Conservation (phyloP, 164 flowering plant genomes). For the Taxillus chinensis region DNA sequence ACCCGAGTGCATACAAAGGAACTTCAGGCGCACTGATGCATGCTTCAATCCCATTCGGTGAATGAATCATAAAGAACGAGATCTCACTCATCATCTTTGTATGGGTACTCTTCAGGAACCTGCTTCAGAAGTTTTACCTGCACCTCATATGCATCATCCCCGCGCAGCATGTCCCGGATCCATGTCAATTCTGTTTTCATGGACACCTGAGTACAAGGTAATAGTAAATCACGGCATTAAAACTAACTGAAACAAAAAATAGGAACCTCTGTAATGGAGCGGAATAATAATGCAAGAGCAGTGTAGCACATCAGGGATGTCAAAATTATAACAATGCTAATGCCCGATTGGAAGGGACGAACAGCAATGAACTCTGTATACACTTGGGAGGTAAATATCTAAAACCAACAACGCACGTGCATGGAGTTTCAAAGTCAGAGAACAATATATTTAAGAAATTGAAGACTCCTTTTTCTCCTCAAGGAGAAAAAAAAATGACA, state of each 20-base stretch:
- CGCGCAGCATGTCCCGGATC: not conserved
- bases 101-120: not conserved
- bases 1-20: no score
- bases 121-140: conserved; percentile 1
- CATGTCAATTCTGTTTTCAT: not conserved
- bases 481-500: no score
- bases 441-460: no score
- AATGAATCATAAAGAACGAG: not conserved
- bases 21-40: no score
- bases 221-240: not conserved
- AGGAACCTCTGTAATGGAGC: not conserved
- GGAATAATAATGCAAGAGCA: not conserved
- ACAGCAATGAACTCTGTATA: no score
- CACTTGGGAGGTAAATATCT: no score
- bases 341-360: no score
- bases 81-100: conserved; percentile 4
- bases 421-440: no score
- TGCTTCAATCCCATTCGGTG: not conserved
- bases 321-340: no score
- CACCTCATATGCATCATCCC: conserved; percentile 2
- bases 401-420: no score
- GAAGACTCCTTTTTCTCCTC: no score
- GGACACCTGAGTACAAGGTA: not conserved
- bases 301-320: not conserved
- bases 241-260: not conserved